phyloP scores from a whole-genome alignment of 257 asterid species.

The Paulownia fortunei region DNA sequence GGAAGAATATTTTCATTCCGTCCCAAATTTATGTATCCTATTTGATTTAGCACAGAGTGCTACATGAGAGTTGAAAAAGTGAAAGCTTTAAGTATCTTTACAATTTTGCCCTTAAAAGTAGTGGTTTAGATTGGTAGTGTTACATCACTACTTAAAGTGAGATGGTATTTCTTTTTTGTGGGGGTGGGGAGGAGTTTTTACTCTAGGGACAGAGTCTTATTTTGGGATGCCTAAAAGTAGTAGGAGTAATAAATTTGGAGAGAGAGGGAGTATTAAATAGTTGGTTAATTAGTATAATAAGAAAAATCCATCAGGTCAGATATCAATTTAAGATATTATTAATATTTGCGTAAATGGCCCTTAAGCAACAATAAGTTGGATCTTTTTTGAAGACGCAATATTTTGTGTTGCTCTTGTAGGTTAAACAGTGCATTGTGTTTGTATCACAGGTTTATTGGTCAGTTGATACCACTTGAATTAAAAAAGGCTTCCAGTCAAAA shows the following conservation, averaged over 20 bases:
- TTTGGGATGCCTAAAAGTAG: neutral
- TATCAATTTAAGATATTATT: neutral
- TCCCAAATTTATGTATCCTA: neutral
- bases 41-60: neutral
- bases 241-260: neutral
- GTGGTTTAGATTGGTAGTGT: neutral
- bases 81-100: neutral
- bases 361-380: neutral
- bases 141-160: neutral
- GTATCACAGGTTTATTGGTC: neutral
- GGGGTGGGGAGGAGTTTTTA: neutral
- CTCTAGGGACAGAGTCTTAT: neutral
- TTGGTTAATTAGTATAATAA: neutral
- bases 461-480: neutral
- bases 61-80: constrained; percentile 11
- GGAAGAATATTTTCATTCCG: neutral
- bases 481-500: neutral
- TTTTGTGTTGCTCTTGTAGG: neutral
- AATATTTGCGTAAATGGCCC: neutral
- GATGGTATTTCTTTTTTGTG: neutral
- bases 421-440: neutral
- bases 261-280: neutral
- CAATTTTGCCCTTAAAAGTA: neutral
- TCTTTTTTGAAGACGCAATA: neutral
- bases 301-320: neutral